Percentiles rank a stretch among this genome's conserved stretches.
Conservation (phyloP, 1,139 yeast genomes). For the Yamadazyma taylorii region DNA sequence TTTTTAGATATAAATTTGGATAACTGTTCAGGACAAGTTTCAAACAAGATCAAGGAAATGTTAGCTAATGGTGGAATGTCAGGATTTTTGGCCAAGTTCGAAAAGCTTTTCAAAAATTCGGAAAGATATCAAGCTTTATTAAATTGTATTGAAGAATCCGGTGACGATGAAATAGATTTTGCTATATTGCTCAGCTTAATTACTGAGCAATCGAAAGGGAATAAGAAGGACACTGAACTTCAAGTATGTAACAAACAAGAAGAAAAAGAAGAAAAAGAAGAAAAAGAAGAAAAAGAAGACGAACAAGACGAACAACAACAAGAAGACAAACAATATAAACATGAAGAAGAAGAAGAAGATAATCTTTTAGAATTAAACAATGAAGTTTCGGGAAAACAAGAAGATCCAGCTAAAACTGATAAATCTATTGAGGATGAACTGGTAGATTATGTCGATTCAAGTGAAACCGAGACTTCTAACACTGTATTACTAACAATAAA, state of each 20-base stretch:
- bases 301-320: not conserved
- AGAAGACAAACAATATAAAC: not conserved
- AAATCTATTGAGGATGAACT: conserved; percentile 1
- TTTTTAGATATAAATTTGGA: conserved; percentile 31
- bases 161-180: conserved; percentile 24
- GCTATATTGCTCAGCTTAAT: conserved; percentile 24
- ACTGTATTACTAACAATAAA: conserved; percentile 18
- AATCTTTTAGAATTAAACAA: too few species aligned
- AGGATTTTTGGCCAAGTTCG: conserved; percentile 24
- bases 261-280: conserved; percentile 3
- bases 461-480: conserved; percentile 3
- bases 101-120: conserved; percentile 23
- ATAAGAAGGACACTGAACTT: too few species aligned
- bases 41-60: conserved; percentile 20
- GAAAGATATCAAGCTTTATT: conserved; percentile 27
- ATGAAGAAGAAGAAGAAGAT: not conserved
- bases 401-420: conserved; percentile 1
- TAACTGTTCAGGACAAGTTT: conserved; percentile 21
- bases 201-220: conserved; percentile 9
- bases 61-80: conserved; percentile 18
- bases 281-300: conserved; percentile 3
- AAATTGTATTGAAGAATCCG: conserved; percentile 14
- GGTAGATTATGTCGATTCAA: not conserved
- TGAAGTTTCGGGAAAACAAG: not conserved
- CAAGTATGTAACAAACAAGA: too few species aligned